These are phyloP conservation scores for Fusarium torreyae DNA, from an alignment of 2,329 filamentous ascomycete genomes.

Conservation along the genomic window DNA sequence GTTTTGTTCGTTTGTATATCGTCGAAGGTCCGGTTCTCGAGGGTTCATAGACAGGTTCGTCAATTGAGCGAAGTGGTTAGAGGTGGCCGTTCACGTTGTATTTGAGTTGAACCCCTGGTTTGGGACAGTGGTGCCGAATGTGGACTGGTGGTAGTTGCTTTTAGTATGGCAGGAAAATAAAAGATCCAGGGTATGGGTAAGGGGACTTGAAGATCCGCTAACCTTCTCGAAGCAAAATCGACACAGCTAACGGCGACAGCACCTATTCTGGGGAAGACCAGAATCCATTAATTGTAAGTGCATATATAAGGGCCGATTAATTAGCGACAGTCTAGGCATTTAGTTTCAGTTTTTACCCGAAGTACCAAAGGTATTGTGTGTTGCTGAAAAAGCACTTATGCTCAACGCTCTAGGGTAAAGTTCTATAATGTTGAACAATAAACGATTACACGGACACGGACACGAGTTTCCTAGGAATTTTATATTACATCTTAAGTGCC, in stretches of 20 bases:
- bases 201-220: conserved; percentile 22
- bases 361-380: too few species aligned
- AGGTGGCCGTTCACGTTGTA: conserved; percentile 10
- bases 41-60: background rate
- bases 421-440: too few species aligned
- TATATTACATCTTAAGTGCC: too few species aligned
- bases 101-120: conserved; percentile 32
- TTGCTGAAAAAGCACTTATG: background rate
- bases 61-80: conserved; percentile 1
- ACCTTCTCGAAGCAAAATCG: background rate
- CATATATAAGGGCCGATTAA: conserved; percentile 2
- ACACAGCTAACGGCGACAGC: conserved; percentile 4
- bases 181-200: conserved; percentile 42
- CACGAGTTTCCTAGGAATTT: too few species aligned
- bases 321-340: background rate
- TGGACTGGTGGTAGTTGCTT: conserved; percentile 23
- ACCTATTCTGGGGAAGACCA: conserved; percentile 15
- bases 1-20: background rate
- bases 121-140: conserved; percentile 18
- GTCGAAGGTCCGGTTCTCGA: background rate
- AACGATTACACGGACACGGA: too few species aligned
- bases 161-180: conserved; percentile 35
- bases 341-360: background rate
- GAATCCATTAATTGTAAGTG: background rate
- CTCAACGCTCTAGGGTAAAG: too few species aligned